phyloP scores from a whole-genome alignment of 495 filamentous ascomycete genomes.

The Durotheca rogersii region DNA sequence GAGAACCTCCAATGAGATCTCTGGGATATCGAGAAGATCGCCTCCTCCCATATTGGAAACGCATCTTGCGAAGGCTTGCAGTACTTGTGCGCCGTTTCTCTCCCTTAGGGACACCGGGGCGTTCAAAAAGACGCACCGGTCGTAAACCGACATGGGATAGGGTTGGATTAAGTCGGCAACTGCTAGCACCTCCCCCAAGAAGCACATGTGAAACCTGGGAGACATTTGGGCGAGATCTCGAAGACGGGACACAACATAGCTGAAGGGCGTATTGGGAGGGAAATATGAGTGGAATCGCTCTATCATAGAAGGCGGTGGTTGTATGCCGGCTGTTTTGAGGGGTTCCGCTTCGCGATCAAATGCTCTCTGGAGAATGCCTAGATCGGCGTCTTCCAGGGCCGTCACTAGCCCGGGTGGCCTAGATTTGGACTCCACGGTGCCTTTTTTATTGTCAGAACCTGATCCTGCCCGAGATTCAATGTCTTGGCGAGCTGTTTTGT shows the following conservation, averaged over 20 bases:
- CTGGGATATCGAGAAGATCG: conserved; percentile 62
- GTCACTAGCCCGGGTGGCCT: conserved; percentile 70
- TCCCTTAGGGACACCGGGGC: conserved; percentile 58
- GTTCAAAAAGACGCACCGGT: conserved; percentile 73
- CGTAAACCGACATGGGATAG: conserved; percentile 62
- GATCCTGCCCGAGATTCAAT: conserved; percentile 16
- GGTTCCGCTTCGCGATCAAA: conserved; percentile 64
- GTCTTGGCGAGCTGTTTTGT: conserved; percentile 64
- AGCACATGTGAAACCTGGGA: conserved; percentile 72
- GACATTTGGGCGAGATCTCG: conserved; percentile 62
- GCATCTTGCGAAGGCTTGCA: conserved; percentile 63
- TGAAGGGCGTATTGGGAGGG: conserved; percentile 71
- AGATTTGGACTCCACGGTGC: conserved; percentile 28
- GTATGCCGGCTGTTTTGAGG: conserved; percentile 70
- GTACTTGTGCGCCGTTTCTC: conserved; percentile 36
- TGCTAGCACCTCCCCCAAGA: conserved; percentile 54
- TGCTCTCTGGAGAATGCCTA: conserved; percentile 58
- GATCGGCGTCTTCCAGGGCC: conserved; percentile 70
- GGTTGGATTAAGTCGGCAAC: conserved; percentile 70
- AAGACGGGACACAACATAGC: conserved; percentile 71
- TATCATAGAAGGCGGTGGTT: conserved; percentile 65
- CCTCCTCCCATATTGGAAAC: conserved; percentile 66
- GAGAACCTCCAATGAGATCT: conserved; percentile 67
- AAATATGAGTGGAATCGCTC: conserved; percentile 76
- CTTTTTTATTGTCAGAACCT: conserved; percentile 47